A percentile compares a stretch with the other conserved stretches of the same genome.
phyloP scores from a whole-genome alignment of 2,329 filamentous ascomycete genomes.

The Hypoxylon sp. region DNA sequence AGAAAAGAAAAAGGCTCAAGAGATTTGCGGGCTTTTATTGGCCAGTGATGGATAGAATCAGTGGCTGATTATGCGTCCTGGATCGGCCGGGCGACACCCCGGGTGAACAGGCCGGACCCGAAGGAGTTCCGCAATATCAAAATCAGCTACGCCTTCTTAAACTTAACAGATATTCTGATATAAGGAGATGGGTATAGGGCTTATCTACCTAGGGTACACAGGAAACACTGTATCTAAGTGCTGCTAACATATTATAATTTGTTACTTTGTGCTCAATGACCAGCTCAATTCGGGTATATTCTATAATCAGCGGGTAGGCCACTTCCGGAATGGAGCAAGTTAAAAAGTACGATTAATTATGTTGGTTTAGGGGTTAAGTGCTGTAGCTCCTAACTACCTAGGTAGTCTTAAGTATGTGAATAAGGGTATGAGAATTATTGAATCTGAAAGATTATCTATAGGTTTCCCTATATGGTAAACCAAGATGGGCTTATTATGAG shows the following conservation, averaged over 20 bases:
- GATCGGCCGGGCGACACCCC: background rate
- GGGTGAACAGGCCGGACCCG: background rate
- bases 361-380: background rate
- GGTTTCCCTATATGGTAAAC: background rate
- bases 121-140: background rate
- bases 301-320: background rate
- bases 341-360: background rate
- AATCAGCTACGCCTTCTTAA: background rate
- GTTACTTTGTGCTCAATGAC: background rate
- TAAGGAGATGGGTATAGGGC: background rate
- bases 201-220: background rate
- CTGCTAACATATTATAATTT: background rate
- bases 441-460: background rate
- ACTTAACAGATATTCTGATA: background rate
- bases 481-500: background rate
- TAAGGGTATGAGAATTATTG: background rate
- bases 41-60: background rate
- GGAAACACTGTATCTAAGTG: background rate
- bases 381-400: background rate
- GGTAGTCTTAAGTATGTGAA: background rate
- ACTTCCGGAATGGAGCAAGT: background rate
- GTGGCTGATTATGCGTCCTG: background rate
- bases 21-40: background rate
- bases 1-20: background rate
- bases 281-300: background rate